Conservation (phyloP, 192 early-diverging fungal species). For the Phycomyces blakesleeanus region DNA sequence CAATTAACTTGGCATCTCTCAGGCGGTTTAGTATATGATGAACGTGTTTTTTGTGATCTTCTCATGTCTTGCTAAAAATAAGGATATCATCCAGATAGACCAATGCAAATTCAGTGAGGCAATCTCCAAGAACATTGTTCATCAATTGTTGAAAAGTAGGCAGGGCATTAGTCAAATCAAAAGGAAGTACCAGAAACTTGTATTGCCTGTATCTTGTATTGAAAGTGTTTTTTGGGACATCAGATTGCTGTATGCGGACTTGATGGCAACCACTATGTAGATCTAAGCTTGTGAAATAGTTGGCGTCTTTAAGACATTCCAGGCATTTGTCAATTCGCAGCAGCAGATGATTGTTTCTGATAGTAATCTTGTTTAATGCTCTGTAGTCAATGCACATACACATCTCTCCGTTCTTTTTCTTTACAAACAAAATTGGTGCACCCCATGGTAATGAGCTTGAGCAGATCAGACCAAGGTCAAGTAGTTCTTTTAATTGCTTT, state of each 20-base stretch:
- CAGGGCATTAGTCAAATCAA: conserved; percentile 28
- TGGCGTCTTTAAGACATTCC: conserved; percentile 25
- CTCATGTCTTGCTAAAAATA: conserved; percentile 28
- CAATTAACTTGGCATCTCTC: not conserved
- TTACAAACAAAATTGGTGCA: conserved; percentile 42
- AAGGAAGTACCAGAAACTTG: conserved; percentile 23
- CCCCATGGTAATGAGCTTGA: conserved; percentile 36
- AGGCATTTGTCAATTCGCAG: conserved; percentile 49
- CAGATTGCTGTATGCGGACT: conserved; percentile 28
- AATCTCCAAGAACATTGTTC: conserved; percentile 5
- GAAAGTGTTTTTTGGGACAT: conserved; percentile 40
- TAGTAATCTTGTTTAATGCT: conserved; percentile 47
- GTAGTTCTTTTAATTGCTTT: conserved; percentile 20
- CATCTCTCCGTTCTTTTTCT: conserved; percentile 47
- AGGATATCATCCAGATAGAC: conserved; percentile 47
- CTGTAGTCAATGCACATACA: conserved; percentile 51
- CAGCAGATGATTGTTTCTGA: conserved; percentile 45
- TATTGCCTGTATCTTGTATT: conserved; percentile 14
- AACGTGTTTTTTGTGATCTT: conserved; percentile 32
- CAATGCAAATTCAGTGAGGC: conserved; percentile 14
- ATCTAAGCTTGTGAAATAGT: conserved; percentile 46
- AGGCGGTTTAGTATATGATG: conserved; percentile 12
- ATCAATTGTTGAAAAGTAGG: conserved; percentile 21
- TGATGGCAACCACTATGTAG: conserved; percentile 41
- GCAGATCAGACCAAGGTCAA: conserved; percentile 28